phyloP scores from a whole-genome alignment of 2,329 filamentous ascomycete genomes.

The Trichoderma sp. region DNA sequence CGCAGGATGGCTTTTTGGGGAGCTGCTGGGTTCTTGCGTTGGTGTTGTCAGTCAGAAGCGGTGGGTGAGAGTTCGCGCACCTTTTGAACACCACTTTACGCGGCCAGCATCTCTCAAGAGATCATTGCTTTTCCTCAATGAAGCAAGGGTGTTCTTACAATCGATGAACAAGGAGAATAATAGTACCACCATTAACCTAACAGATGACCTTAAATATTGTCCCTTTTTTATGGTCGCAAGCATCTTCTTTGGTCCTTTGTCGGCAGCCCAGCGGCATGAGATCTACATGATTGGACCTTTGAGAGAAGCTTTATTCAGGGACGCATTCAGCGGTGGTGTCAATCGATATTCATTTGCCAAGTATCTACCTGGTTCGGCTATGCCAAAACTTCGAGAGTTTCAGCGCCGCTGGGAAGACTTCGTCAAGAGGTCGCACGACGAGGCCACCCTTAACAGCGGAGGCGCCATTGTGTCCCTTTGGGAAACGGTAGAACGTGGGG shows the following conservation, averaged over 20 bases:
- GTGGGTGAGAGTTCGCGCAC: slow-evolving; percentile 12
- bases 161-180: not conserved
- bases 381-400: not conserved
- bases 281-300: not conserved
- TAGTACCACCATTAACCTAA: not conserved
- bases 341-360: slow-evolving; percentile 2
- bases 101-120: not conserved
- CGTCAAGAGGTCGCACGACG: not conserved
- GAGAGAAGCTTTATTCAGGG: not conserved
- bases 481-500: not conserved
- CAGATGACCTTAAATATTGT: slow-evolving; percentile 15
- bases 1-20: slow-evolving; percentile 14
- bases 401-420: slow-evolving; percentile 1
- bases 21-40: slow-evolving; percentile 18
- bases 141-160: not conserved
- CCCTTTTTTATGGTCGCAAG: slow-evolving; percentile 16
- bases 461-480: not conserved
- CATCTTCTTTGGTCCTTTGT: slow-evolving; percentile 17
- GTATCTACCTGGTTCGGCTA: not conserved
- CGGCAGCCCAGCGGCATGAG: not conserved
- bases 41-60: slow-evolving; percentile 9
- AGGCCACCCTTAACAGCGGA: not conserved
- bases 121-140: not conserved
- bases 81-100: slow-evolving; percentile 17
- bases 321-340: slow-evolving; percentile 3